Base-by-base conservation (phyloP, 345 rosid species). In the Euclidium syriacum region DNA sequence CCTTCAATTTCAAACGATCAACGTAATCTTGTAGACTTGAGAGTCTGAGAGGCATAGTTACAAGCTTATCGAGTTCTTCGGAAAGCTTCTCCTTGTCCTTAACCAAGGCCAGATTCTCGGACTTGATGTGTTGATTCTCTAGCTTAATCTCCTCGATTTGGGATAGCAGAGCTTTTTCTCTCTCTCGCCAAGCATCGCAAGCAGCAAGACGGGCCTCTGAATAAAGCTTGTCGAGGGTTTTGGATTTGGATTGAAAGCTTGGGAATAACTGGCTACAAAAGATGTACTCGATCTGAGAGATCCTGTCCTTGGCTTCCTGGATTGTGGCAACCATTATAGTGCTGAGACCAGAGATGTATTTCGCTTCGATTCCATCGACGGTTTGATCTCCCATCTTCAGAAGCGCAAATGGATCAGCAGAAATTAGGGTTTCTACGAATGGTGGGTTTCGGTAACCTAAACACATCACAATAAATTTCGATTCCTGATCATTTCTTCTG, bases 211-310 rank as follows among this genome's bases (percentile, higher is more conserved):
- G 75, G 23, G 83, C 83, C 42, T 83, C 85, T 2, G 79, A 36
- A 52, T 72, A 83, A 42, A 84, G 68, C 6, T 77, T 81, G 57
- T 75, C 84, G 40, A 83, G 61, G 58, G 68, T 65, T 79, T 71
- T 85, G 49, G 80, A 70, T 46, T 68, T 85, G 5, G 81, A 66
- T 65, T 80, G 91, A 65, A 87, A 77, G 25, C 72, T 78, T 15
- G 91, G 94, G 74, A 75, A 92, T 15, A 92, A 76, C 79, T 92
- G 96, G 64, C 80, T 80, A 73, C 97, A 90, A 71, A 87, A 92
- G 10, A 92, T 81, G 60, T 85, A 85, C 68, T 90, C 99, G 22
- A 92, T 87, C 82, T 90, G 99, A 43, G 97, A 83, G 52, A 92
- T 85, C 62, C 84, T 71, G 39, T 87, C 99, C 64, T 87, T 92